Evolutionary conservation across 768 basidiomycete genomes (phyloP).

Genomic region (Boletus sensibilis): DNA sequence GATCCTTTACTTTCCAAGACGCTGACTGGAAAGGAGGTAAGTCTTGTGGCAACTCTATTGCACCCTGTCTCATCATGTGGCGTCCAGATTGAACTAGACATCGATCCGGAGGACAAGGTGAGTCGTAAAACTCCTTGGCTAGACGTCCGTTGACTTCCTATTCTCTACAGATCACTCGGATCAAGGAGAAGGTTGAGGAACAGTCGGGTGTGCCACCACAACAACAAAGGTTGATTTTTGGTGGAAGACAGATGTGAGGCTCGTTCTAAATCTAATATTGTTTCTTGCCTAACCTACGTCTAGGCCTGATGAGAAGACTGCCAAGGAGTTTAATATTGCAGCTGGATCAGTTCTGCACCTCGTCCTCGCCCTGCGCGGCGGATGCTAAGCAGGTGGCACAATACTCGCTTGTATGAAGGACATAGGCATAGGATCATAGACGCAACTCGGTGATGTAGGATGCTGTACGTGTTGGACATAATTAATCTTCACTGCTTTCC

Average conservation of each 20-base stretch:
- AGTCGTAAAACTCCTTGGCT: constrained; percentile 13
- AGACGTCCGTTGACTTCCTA: not conserved
- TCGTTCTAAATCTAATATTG: not conserved
- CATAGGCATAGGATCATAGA: constrained; percentile 28
- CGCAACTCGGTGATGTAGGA: not conserved
- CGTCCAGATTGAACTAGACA: constrained; percentile 87
- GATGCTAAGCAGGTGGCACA: constrained; percentile 41
- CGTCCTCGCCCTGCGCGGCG: constrained; percentile 93
- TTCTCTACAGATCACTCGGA: constrained; percentile 70
- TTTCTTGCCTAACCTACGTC: not conserved
- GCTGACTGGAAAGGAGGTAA: constrained; percentile 95
- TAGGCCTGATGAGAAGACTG: constrained; percentile 91
- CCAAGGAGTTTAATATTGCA: constrained; percentile 76
- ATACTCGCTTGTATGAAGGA: constrained; percentile 14
- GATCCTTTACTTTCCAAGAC: constrained; percentile 2
- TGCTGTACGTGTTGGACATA: constrained; percentile 11
- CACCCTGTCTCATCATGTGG: constrained; percentile 12
- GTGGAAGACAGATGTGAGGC: constrained; percentile 88
- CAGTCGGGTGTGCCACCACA: constrained; percentile 96
- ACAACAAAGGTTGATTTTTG: constrained; percentile 92
- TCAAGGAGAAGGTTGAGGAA: constrained; percentile 98
- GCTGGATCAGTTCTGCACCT: constrained; percentile 91
- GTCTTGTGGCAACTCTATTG: constrained; percentile 3
- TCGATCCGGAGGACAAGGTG: constrained; percentile 86
- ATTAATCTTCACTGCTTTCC: constrained; percentile 24